Evolutionary conservation across 805 yeast genomes (phyloP), one percentile per base, ranked within the genome.

Genomic region (Yamadazyma tumulicola): DNA sequence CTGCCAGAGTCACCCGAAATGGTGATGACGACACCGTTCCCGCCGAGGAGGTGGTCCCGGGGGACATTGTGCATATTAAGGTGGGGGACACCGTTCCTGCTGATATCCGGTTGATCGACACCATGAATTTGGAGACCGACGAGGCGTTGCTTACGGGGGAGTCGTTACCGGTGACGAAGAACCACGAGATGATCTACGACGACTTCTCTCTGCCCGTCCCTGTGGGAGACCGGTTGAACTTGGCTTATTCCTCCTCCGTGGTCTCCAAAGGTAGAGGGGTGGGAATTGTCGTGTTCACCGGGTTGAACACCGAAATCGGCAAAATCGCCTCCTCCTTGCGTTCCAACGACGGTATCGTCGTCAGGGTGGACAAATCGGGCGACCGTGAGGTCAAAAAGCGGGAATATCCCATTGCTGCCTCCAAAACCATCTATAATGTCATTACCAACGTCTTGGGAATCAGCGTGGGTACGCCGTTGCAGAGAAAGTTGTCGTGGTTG

Each of bases 51-150:
- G 58, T 67, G 12, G 71, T 63, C 16, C 69, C 68, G n/a, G 73
- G 72, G 18, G 73, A 67, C 42, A 47, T 67, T 29, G 64, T 67
- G 17, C 58, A 54, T 31, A 48, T 67, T 15, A 48, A 53, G 16
- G 68, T 65, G 9, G 73, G 73, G 29, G 72, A 66, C 42, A 57
- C 67, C 10, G 43, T 67, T 25, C 73, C 72, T 9, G 73, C 72
- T 1, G 73, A 67, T 43, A 47, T 66, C 30, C 50, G 73, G 22
- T 46, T 67, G 18, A 22, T 58, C 16, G 61, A 54, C 19, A 39
- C 61, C 9, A 55, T 59, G 51, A 55, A 61, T 39, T 57, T 67
- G 41, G 66, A 63, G 45, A 57, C 70, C 11, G 72, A 67, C 40
- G 72, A 67, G 45, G 70, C 73, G 12, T 46, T 67, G 26, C 53